Percentiles rank a stretch among this genome's conserved stretches.
phyloP scores from a whole-genome alignment of 768 basidiomycete genomes.

The Agrocybe praecox region DNA sequence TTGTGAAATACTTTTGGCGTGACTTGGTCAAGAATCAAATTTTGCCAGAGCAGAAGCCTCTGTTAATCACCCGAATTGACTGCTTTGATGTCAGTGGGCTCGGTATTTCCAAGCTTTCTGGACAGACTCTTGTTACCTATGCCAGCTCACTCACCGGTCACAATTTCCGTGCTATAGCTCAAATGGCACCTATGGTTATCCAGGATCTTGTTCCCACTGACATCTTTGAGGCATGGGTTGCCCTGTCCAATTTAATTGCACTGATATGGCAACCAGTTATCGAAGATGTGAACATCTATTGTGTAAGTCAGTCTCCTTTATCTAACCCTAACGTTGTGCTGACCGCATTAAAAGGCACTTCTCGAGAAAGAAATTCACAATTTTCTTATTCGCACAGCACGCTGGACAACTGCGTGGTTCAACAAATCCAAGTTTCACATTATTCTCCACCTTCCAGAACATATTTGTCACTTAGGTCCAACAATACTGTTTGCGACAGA shows the following conservation, averaged over 20 bases:
- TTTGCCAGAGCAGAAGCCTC: constrained; percentile 10
- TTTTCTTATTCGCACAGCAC: constrained; percentile 34
- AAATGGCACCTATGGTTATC: constrained; percentile 38
- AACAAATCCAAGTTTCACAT: constrained; percentile 49
- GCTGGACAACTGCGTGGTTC: constrained; percentile 34
- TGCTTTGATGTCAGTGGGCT: constrained; percentile 35
- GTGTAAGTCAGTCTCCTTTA: constrained; percentile 22
- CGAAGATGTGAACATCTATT: constrained; percentile 28
- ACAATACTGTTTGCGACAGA: constrained; percentile 47
- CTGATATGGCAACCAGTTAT: constrained; percentile 45
- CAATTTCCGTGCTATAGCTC: constrained; percentile 15
- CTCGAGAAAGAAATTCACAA: constrained; percentile 32
- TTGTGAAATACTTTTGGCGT: constrained; percentile 1
- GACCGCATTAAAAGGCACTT: constrained; percentile 26
- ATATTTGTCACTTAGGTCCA: constrained; percentile 42
- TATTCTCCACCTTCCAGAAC: constrained; percentile 34
- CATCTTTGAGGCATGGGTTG: constrained; percentile 31
- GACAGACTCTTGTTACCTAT: constrained; percentile 2
- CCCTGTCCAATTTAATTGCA: constrained; percentile 31
- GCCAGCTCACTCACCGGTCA: neutral
- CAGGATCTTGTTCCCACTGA: constrained; percentile 33
- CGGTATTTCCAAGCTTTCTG: constrained; percentile 20
- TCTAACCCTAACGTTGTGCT: neutral
- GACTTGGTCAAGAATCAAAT: neutral
- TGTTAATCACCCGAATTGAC: constrained; percentile 23